These are phyloP conservation scores for Scutellaria baicalensis DNA, from an alignment of 257 asterid genomes.

Conservation along the genomic window DNA sequence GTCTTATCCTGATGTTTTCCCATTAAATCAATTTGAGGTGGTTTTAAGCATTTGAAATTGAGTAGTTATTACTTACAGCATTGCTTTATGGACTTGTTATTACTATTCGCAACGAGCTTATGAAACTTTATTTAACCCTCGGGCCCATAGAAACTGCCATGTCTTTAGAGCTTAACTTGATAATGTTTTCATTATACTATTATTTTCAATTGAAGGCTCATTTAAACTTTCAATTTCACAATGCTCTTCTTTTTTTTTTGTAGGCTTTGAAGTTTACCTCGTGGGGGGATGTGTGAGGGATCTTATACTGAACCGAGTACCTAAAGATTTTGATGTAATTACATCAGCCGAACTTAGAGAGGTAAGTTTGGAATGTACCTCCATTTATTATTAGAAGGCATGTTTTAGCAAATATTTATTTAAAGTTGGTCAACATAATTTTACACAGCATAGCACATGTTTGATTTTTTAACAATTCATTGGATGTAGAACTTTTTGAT, in stretches of 20 bases:
- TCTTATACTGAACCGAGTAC: constrained; percentile 56
- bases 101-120: neutral
- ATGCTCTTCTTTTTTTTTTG: neutral
- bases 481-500: neutral
- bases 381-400: neutral
- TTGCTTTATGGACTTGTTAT: neutral
- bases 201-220: neutral
- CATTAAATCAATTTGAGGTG: neutral
- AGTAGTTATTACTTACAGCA: neutral
- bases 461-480: neutral
- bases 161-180: neutral
- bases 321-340: constrained; percentile 77
- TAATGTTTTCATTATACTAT: neutral
- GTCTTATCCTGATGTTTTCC: neutral
- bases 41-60: neutral
- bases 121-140: neutral
- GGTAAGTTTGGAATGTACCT: constrained; percentile 23
- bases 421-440: neutral
- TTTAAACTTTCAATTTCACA: neutral
- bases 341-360: constrained; percentile 81
- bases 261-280: constrained; percentile 84
- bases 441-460: neutral
- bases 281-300: constrained; percentile 95
- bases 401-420: neutral
- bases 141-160: neutral